Percentiles rank a stretch among this genome's conserved stretches.
phyloP scores from a whole-genome alignment of 108 stramenopile genomes.

The Cyclostephanos tholiformis region DNA sequence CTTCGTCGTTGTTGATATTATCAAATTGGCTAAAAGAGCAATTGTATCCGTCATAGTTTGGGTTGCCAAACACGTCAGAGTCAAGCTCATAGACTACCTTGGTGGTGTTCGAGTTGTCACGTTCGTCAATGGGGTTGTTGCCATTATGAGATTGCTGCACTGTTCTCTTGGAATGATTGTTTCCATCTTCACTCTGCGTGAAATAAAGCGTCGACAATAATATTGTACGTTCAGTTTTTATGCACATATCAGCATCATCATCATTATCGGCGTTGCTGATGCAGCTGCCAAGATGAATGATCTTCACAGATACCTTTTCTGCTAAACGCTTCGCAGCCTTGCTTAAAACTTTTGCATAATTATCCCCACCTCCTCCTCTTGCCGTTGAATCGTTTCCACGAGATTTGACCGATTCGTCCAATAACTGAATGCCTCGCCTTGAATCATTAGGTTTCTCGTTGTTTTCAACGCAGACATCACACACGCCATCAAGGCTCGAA shows the following conservation, averaged over 20 bases:
- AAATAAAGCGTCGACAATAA: not conserved
- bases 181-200: not conserved
- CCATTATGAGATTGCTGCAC: not conserved
- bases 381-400: not conserved
- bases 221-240: not conserved
- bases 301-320: not conserved
- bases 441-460: not conserved
- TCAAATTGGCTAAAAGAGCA: slow-evolving; percentile 18
- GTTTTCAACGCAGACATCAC: not conserved
- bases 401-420: not conserved
- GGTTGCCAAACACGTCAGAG: slow-evolving; percentile 22
- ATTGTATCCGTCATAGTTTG: slow-evolving; percentile 27
- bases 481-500: too few relatives aligned
- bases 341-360: not conserved
- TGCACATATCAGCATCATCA: not conserved
- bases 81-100: slow-evolving; percentile 25
- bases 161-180: not conserved
- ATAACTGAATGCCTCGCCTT: not conserved
- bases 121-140: slow-evolving; percentile 6
- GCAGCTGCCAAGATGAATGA: not conserved
- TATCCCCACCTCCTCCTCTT: not conserved
- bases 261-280: not conserved
- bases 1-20: slow-evolving; percentile 9
- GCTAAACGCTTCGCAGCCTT: not conserved
- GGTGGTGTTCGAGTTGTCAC: slow-evolving; percentile 20